phyloP scores from a whole-genome alignment of 2,329 filamentous ascomycete genomes.

The Exophiala spinifera region DNA sequence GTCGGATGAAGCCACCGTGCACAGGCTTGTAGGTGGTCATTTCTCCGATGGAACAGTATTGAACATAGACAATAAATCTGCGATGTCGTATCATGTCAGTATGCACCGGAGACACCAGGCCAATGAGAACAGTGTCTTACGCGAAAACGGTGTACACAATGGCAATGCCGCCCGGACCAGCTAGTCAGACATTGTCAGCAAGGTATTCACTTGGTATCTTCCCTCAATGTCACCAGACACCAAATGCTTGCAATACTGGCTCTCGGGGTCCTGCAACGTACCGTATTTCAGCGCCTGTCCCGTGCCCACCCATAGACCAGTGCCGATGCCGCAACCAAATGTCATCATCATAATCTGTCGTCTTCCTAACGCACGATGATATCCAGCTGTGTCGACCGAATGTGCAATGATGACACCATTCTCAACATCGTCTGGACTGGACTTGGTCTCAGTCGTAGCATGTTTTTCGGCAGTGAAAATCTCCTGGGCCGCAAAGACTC shows the following conservation, averaged over 20 bases:
- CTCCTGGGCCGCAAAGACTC: too few relatives aligned
- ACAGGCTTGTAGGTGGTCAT: neutral
- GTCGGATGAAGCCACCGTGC: neutral
- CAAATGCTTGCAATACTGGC: too few relatives aligned
- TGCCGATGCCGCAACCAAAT: neutral
- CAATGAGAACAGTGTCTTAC: neutral
- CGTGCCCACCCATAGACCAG: neutral
- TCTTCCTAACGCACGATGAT: slow-evolving; percentile 25
- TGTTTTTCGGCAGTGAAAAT: too few relatives aligned
- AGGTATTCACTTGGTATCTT: too few relatives aligned
- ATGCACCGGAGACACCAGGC: too few relatives aligned
- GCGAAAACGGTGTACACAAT: neutral
- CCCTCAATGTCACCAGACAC: too few relatives aligned
- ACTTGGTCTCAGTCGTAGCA: too few relatives aligned
- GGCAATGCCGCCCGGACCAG: neutral
- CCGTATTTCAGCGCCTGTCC: neutral
- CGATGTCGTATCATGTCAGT: too few relatives aligned
- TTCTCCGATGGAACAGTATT: neutral
- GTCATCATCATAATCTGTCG: neutral
- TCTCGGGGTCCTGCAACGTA: neutral
- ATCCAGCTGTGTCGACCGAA: slow-evolving; percentile 15
- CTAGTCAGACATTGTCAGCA: neutral
- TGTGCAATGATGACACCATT: too few relatives aligned
- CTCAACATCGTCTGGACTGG: too few relatives aligned
- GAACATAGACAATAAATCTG: neutral